Evolutionary conservation across 1,284 basidiomycete genomes (phyloP).

Genomic region (Boletellus sp.): DNA sequence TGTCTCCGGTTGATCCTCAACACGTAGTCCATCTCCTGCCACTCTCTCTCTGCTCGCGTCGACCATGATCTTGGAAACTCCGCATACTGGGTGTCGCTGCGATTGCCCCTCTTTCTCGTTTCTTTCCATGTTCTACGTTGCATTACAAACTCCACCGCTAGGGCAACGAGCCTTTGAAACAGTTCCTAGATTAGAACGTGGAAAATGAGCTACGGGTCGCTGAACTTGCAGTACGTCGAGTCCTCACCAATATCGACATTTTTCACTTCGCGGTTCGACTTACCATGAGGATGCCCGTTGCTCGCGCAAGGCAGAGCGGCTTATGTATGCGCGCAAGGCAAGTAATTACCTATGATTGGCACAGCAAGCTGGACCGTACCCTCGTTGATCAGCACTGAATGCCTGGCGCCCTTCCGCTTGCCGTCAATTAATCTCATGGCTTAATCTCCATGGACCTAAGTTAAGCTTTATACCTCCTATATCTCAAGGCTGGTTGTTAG

Average conservation of each 20-base stretch:
- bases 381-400: constrained; percentile 17
- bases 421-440: constrained; percentile 16
- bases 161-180: constrained; percentile 22
- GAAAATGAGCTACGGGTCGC: constrained; percentile 15
- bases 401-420: constrained; percentile 5
- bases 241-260: constrained; percentile 30
- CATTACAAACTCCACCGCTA: constrained; percentile 24
- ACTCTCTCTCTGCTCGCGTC: constrained; percentile 23
- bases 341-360: constrained; percentile 11
- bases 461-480: neutral
- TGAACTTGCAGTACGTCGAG: constrained; percentile 11
- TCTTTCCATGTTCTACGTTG: constrained; percentile 21
- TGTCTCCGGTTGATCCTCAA: constrained; percentile 15
- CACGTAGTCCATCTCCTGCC: constrained; percentile 27
- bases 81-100: constrained; percentile 15
- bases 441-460: constrained; percentile 19
- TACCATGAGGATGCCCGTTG: constrained; percentile 25
- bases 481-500: too few relatives aligned
- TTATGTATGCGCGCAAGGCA: constrained; percentile 26
- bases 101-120: constrained; percentile 5
- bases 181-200: constrained; percentile 17
- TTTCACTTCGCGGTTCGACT: constrained; percentile 20
- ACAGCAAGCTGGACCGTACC: constrained; percentile 22
- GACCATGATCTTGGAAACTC: constrained; percentile 29
- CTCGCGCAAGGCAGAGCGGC: constrained; percentile 11